Percentiles rank a stretch among this genome's conserved stretches.
Evolutionary conservation across 108 stramenopile species (phyloP).

Genomic region (Fistulifera solaris): DNA sequence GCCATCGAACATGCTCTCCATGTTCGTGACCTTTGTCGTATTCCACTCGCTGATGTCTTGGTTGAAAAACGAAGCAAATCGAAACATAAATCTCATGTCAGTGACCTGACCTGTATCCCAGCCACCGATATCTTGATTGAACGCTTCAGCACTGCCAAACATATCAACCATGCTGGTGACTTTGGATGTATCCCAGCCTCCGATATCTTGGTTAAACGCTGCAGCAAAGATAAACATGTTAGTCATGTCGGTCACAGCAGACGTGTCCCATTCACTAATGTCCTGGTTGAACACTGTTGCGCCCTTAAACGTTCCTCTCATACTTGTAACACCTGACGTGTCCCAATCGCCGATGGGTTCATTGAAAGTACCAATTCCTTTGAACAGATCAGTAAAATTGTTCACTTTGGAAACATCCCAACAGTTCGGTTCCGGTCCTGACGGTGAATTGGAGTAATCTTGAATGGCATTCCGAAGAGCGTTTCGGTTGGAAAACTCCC

Average conservation of each 20-base stretch:
- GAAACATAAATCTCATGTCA: constrained; percentile 18
- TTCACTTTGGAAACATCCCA: too few species aligned
- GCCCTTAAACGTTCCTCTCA: too few species aligned
- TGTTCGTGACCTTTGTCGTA: constrained; percentile 8
- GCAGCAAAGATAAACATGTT: constrained; percentile 20
- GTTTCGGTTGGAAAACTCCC: too few species aligned
- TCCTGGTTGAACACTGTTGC: background rate
- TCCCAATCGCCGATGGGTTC: too few species aligned
- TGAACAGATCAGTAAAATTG: too few species aligned
- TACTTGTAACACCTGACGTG: too few species aligned
- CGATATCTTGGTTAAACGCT: constrained; percentile 19
- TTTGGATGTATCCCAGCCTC: background rate
- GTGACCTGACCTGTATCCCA: constrained; percentile 4
- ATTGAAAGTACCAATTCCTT: too few species aligned
- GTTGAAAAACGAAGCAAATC: constrained; percentile 21
- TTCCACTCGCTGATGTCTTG: constrained; percentile 20
- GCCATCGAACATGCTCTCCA: constrained; percentile 18
- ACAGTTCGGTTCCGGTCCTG: too few species aligned
- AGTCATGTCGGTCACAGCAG: constrained; percentile 6
- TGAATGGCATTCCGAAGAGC: too few species aligned
- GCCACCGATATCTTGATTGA: background rate
- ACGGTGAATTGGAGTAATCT: too few species aligned
- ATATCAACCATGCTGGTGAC: too few species aligned
- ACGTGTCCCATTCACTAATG: constrained; percentile 2
- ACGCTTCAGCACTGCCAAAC: background rate